Base-by-base conservation (phyloP, 2,329 filamentous ascomycete genomes). In the Cladophialophora chaetospira region DNA sequence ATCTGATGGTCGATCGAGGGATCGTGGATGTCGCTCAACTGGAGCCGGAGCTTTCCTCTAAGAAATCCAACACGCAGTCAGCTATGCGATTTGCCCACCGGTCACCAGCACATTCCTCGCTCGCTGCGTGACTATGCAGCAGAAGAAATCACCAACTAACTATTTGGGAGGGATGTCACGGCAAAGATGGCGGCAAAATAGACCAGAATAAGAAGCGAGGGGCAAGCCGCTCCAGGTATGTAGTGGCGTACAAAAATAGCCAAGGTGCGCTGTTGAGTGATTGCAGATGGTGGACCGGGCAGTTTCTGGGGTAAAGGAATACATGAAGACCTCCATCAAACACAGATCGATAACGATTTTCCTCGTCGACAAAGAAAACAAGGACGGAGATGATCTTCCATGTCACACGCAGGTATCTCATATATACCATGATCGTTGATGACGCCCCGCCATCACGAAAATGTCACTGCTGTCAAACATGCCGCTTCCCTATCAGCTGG, bases 111-210 rank as follows among this genome's bases (percentile, higher is more conserved):
- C 45, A 53, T 33, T 44, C 45, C 33, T 42, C 45, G 25, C 29
- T 43, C 6, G 49, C 26, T 43, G 50, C 49, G 58, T 61, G 58
- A 55, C 55, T 49, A 55, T 40, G 58, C 51, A 61, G 48, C 23
- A 23, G 36, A 52, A 52, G 23, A 43, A 23, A 40, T 29, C 19
- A 51, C 29, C 46, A 38, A 49, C 21, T 4, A 38, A 21, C 15
- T 11, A 35, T 15, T 21, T 40, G 36, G 15, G 35, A 49, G 33
- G 9, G 5, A 31, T 17, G 28, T 28, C 17, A 38, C 17, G 29
- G n/a, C n/a, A n/a, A n/a, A 17, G 13, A 9, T 23, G 31, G 19
- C 6, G 33, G 31, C 33, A 38, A 10, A 3, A 23, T 23, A 23
- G 42, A 13, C 29, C 29, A 33, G 6, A 33, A 13, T 28, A 44